Evolutionary conservation across 257 asterid genomes (phyloP).

Genomic region (Dorcoceras hygrometricum): DNA sequence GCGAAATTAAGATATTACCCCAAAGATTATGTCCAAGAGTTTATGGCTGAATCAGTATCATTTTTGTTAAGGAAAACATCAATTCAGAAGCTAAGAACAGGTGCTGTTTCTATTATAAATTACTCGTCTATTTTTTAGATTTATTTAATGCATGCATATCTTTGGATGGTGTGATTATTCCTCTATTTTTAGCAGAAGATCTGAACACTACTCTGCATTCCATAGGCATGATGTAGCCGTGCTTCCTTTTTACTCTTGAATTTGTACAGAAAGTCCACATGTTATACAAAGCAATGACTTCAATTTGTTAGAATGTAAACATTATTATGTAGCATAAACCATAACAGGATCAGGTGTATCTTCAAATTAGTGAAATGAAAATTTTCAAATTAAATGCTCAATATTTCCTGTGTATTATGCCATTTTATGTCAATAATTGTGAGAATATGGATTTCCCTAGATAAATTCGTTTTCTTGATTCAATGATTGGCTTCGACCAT

Average conservation of each 20-base stretch:
- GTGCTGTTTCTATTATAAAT: constrained; percentile 33
- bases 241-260: constrained; percentile 11
- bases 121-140: constrained; percentile 11
- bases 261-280: not conserved
- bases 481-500: not conserved
- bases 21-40: constrained; percentile 66
- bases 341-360: not conserved
- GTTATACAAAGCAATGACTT: constrained; percentile 4
- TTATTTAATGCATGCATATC: not conserved
- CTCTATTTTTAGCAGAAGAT: not conserved
- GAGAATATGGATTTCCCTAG: too few relatives aligned
- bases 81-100: constrained; percentile 55
- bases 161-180: constrained; percentile 1
- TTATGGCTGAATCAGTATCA: constrained; percentile 84
- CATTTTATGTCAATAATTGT: not conserved
- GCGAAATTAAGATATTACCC: constrained; percentile 69
- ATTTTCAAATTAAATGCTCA: not conserved
- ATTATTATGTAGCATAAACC: not conserved
- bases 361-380: not conserved
- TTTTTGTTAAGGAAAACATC: constrained; percentile 75
- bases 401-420: constrained; percentile 9
- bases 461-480: not conserved
- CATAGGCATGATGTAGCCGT: not conserved
- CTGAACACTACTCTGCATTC: not conserved
- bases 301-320: constrained; percentile 9